Evolutionary conservation across 106 monocot species (phyloP).

Genomic region (Gastrodia elata): DNA sequence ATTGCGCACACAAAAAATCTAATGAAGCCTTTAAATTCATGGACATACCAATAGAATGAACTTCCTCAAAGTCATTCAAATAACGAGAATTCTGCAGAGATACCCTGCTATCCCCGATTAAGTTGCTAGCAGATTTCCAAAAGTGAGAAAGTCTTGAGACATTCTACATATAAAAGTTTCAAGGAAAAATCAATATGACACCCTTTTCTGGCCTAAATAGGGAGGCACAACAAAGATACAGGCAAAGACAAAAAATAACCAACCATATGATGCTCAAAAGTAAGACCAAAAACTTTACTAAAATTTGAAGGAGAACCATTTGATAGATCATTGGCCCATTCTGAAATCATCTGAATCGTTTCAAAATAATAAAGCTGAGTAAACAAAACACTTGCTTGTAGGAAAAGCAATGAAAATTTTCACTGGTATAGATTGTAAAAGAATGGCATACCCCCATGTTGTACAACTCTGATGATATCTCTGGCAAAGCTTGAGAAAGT

Average conservation of each 20-base stretch:
- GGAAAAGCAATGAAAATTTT: constrained; percentile 5
- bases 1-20: not conserved
- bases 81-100: constrained; percentile 77
- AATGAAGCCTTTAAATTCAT: not conserved
- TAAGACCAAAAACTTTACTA: constrained; percentile 44
- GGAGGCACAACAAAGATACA: constrained; percentile 6
- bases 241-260: constrained; percentile 15
- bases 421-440: not conserved
- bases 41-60: constrained; percentile 67
- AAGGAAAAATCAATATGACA: constrained; percentile 9
- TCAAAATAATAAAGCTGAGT: constrained; percentile 8
- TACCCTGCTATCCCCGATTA: constrained; percentile 27
- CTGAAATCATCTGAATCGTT: constrained; percentile 65
- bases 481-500: constrained; percentile 43
- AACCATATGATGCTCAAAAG: constrained; percentile 64
- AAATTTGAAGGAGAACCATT: constrained; percentile 43
- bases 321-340: constrained; percentile 58
- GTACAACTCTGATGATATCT: constrained; percentile 60
- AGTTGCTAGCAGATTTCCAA: constrained; percentile 38
- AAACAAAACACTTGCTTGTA: not conserved
- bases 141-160: constrained; percentile 60
- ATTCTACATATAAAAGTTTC: constrained; percentile 22
- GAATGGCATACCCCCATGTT: constrained; percentile 60
- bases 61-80: constrained; percentile 90
- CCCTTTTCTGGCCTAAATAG: not conserved